Evolutionary conservation across 352 stramenopile species (phyloP).

Genomic region (Pythium monospermum): DNA sequence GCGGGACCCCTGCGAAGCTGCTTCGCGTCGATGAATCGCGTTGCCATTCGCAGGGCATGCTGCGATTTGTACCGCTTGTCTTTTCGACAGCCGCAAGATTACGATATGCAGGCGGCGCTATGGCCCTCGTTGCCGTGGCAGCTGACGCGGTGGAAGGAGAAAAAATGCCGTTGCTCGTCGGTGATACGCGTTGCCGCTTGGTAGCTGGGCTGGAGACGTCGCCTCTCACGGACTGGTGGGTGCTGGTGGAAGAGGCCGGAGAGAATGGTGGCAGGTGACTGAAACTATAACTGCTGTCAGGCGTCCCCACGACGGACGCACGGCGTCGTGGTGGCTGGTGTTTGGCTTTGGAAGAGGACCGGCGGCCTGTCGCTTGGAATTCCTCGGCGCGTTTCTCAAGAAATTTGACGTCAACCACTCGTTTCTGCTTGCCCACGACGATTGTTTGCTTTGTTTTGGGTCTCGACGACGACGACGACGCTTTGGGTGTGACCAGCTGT

Average conservation of each 20-base stretch:
- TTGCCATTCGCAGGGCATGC: constrained; percentile 41
- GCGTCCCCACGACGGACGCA: not conserved
- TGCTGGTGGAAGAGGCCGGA: constrained; percentile 11
- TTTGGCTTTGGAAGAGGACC: not conserved
- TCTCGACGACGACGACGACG: not conserved
- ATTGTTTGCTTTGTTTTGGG: constrained; percentile 9
- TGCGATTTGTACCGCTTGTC: constrained; percentile 46
- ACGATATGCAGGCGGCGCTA: not conserved
- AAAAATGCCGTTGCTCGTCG: not conserved
- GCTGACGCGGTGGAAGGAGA: constrained; percentile 9
- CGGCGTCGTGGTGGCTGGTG: constrained; percentile 2
- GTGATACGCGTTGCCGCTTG: constrained; percentile 1
- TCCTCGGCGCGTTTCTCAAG: constrained; percentile 9
- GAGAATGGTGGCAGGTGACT: no score
- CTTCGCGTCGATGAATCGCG: not conserved
- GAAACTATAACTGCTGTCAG: not conserved
- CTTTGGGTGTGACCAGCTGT: constrained; percentile 23
- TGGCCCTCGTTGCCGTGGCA: not conserved
- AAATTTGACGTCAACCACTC: constrained; percentile 3
- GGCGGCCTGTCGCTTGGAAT: constrained; percentile 7
- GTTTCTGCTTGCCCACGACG: no score
- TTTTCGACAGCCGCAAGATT: constrained; percentile 9
- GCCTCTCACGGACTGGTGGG: not conserved
- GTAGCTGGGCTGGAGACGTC: not conserved
- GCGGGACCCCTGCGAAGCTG: not conserved